Evolutionary conservation across 768 basidiomycete genomes (phyloP).

Genomic region (Pleurotus platypus): DNA sequence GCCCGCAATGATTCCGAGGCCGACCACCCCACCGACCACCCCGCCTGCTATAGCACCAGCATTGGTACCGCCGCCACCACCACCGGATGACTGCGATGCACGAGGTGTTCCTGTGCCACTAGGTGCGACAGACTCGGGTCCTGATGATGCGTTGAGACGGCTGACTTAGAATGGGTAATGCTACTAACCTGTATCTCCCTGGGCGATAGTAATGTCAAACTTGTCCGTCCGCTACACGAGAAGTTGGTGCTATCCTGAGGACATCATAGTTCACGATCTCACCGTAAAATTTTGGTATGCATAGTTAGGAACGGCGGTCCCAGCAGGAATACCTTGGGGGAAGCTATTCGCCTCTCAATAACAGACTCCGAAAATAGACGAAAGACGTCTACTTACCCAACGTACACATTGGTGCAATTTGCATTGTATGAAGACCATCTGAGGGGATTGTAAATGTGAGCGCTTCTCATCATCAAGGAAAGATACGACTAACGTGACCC

Average conservation of each 20-base stretch:
- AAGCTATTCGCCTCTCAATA: conserved; percentile 24
- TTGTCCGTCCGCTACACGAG: conserved; percentile 20
- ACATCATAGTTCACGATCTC: conserved; percentile 1
- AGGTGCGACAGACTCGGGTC: conserved; percentile 31
- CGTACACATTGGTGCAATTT: conserved; percentile 44
- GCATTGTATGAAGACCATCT: conserved; percentile 47
- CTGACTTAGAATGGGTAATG: background rate
- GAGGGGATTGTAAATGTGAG: background rate
- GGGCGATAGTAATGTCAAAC: conserved; percentile 30
- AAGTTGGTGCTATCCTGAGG: background rate
- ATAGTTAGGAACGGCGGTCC: conserved; percentile 43
- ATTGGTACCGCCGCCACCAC: conserved; percentile 21
- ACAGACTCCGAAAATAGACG: background rate
- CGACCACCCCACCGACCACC: conserved; percentile 52
- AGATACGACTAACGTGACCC: conserved; percentile 20
- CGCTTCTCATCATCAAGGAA: background rate
- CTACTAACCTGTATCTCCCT: conserved; percentile 19
- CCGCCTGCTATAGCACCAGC: conserved; percentile 62
- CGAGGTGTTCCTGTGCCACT: conserved; percentile 7
- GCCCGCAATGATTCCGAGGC: conserved; percentile 38
- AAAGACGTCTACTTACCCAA: conserved; percentile 22
- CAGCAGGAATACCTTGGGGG: conserved; percentile 31
- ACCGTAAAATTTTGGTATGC: conserved; percentile 45
- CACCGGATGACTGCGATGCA: background rate
- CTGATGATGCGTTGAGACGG: background rate